phyloP scores from a whole-genome alignment of 2,329 filamentous ascomycete species.

The Aspergillus quadricinctus region DNA sequence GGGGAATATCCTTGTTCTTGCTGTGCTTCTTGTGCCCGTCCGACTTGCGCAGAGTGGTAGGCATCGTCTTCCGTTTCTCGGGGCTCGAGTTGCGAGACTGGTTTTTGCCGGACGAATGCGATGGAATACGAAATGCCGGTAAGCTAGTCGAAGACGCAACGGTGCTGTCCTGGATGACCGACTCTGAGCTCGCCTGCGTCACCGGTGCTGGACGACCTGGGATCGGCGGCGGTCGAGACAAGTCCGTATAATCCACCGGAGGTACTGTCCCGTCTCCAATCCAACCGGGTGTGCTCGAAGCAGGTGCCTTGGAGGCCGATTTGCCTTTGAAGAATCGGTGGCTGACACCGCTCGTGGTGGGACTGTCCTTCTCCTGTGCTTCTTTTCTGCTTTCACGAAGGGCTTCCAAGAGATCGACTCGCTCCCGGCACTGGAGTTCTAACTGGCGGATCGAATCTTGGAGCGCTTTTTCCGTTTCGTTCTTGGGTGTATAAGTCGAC shows the following conservation, averaged over 20 bases:
- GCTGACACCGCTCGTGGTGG: slow-evolving; percentile 20
- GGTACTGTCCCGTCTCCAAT: slow-evolving; percentile 80
- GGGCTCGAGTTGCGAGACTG: slow-evolving; percentile 57
- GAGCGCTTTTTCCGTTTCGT: slow-evolving; percentile 78
- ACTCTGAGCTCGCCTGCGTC: slow-evolving; percentile 20
- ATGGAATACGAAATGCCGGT: slow-evolving; percentile 22
- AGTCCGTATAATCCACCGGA: slow-evolving; percentile 70
- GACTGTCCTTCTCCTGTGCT: slow-evolving; percentile 36
- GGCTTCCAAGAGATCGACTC: slow-evolving; percentile 81
- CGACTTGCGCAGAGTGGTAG: slow-evolving; percentile 50
- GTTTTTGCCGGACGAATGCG: slow-evolving; percentile 34
- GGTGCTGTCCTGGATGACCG: slow-evolving; percentile 11
- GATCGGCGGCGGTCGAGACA: slow-evolving; percentile 67
- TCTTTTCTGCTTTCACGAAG: slow-evolving; percentile 63
- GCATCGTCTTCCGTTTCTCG: slow-evolving; percentile 56
- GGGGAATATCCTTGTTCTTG: slow-evolving; percentile 38
- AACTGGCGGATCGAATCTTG: slow-evolving; percentile 76
- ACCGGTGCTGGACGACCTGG: slow-evolving; percentile 40
- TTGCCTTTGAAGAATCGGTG: slow-evolving; percentile 25
- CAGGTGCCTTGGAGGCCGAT: slow-evolving; percentile 14
- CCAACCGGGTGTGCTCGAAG: slow-evolving; percentile 49
- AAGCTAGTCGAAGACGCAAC: slow-evolving; percentile 10
- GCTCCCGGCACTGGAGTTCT: slow-evolving; percentile 88
- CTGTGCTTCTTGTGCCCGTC: slow-evolving; percentile 43
- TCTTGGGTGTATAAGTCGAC: slow-evolving; percentile 64